Evolutionary conservation across 1,139 yeast genomes (phyloP), one percentile per base, ranked within the genome.

Genomic region (Scheffersomyces illinoinensis): DNA sequence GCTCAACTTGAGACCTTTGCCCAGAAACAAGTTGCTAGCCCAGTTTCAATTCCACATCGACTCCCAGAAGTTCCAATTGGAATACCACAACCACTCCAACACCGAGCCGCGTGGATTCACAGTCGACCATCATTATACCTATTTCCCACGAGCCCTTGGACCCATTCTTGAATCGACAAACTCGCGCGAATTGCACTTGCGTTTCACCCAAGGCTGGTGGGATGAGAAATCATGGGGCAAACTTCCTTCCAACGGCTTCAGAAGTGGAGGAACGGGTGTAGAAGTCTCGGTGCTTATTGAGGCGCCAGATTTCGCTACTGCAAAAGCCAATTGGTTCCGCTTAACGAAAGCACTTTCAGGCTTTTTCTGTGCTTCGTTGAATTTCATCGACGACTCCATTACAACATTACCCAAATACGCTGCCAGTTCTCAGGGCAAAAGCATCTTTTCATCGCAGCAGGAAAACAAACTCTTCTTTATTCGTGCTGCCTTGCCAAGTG

Each of bases 151-250:
- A 61, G 81, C 93, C 0, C 76, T 96, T 19, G 95, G 93, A 1
- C 96, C 97, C 49, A 82, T 95, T 6, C 70, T 96, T 24, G 87
- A 85, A 53, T 76, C 83, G 17, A 84, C 97, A 2, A 81, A 84
- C 60, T 85, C 96, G 0, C 79, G 90, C 58, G 95, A 91, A 65
- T 77, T 96, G 56, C 97, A 91, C 71, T 76, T 95, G 60, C 76
- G 98, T 56, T 93, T 96, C 71, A 86, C 96, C 1, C 97, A 92
- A 71, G 99, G 99, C 0, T 90, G 95, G 89, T 95, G 98, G 96
- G 97, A 95, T 68, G 79, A 93, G 0, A 91, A 90, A 61, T 77
- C 84, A 6, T 95, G 98, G 97, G 99, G 99, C 0, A 77, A 82
- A 54, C 80, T 91, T 55, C 98, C 98, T 0, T 76, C 78, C 54